Conservation (phyloP, 139 green algal species). For the Chlamydomonas urium region DNA sequence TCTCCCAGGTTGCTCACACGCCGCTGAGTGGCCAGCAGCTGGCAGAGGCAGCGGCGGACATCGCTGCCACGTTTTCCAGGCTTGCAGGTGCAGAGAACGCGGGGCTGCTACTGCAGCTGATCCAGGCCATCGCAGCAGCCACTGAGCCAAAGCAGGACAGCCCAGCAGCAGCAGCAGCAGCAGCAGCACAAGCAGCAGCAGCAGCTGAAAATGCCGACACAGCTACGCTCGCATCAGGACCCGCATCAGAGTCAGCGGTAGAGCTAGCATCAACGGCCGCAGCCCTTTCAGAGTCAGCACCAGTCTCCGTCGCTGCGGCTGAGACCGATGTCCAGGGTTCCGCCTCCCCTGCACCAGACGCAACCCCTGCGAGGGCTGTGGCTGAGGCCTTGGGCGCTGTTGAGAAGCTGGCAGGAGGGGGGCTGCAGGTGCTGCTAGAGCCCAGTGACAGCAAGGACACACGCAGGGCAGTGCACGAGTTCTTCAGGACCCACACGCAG, state of each 20-base stretch:
- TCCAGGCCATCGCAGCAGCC: neutral
- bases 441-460: constrained; percentile 35
- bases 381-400: neutral
- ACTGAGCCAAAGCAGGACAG: neutral
- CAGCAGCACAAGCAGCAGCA: neutral
- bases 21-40: neutral
- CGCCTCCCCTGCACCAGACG: neutral
- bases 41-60: neutral
- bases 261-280: neutral
- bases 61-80: constrained; percentile 1
- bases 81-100: constrained; percentile 16
- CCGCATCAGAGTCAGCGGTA: neutral
- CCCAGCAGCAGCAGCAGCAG: neutral
- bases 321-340: neutral
- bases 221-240: neutral
- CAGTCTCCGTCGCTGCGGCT: neutral
- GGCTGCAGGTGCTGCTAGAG: constrained; percentile 19
- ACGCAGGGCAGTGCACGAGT: constrained; percentile 31
- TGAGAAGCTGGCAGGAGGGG: neutral
- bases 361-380: neutral
- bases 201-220: neutral
- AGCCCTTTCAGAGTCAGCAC: neutral
- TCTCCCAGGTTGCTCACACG: neutral
- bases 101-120: constrained; percentile 1
- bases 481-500: constrained; percentile 12